These are phyloP conservation scores for Saraca asoca DNA, from an alignment of 331 rosid species.

Conservation along the genomic window DNA sequence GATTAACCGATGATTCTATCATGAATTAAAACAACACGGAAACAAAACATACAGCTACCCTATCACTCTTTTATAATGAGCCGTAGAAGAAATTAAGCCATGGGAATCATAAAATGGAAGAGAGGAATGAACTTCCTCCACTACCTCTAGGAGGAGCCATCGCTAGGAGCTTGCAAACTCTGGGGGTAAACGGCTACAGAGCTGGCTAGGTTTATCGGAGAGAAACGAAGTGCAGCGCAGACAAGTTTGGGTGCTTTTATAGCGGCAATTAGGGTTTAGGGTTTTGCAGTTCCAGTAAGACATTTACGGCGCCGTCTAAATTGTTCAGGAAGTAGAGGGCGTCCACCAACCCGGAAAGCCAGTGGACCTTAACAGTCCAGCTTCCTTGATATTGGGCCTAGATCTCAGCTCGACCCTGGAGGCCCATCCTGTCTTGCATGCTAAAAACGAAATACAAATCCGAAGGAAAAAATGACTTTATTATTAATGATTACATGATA, in stretches of 20 bases:
- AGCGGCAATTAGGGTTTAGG: conserved; percentile 31
- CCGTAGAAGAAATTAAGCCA: not conserved
- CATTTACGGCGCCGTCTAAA: not conserved
- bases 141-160: conserved; percentile 45
- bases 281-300: not conserved
- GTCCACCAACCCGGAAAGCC: not conserved
- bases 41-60: not conserved
- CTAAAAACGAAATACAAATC: no score
- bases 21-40: not conserved
- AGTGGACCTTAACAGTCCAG: not conserved
- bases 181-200: not conserved
- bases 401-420: no score
- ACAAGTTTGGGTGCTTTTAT: not conserved
- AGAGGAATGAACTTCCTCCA: not conserved
- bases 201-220: not conserved
- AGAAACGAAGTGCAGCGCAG: accelerated
- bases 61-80: not conserved
- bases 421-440: no score
- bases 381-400: no score
- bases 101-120: not conserved
- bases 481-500: no score
- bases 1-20: not conserved
- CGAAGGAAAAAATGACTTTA: no score
- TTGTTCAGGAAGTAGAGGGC: not conserved
- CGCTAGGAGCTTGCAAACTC: not conserved